Evolutionary conservation across 306 rosid species (phyloP).

Genomic region (Carpinus fangiana): DNA sequence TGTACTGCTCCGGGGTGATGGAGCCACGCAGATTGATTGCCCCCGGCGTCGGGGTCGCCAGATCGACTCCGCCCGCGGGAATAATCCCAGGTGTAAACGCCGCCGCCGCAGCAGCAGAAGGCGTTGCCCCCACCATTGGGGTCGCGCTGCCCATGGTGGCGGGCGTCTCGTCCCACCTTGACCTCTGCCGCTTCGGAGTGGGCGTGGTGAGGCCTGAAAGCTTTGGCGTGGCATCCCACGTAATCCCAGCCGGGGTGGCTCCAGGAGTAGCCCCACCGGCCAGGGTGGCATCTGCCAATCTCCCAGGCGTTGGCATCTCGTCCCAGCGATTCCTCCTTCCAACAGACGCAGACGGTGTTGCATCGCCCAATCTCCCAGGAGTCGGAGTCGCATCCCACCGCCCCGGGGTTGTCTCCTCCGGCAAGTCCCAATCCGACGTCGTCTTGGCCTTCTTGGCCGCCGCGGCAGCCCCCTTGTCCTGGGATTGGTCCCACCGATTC

Average conservation of each 20-base stretch:
- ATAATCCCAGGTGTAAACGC: constrained; percentile 66
- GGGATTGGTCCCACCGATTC: constrained; percentile 73
- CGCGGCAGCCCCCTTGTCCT: constrained; percentile 44
- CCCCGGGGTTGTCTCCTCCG: constrained; percentile 57
- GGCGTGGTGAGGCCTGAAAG: constrained; percentile 72
- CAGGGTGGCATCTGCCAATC: constrained; percentile 68
- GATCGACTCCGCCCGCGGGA: constrained; percentile 67
- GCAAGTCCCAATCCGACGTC: constrained; percentile 71
- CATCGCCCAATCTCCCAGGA: constrained; percentile 61
- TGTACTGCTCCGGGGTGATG: constrained; percentile 71
- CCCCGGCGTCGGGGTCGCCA: constrained; percentile 69
- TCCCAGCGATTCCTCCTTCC: constrained; percentile 82
- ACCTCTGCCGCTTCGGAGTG: constrained; percentile 66
- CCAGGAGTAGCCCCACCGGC: constrained; percentile 70
- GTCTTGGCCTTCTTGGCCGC: constrained; percentile 43
- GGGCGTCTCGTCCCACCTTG: constrained; percentile 84
- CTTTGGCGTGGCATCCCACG: constrained; percentile 81
- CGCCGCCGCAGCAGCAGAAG: constrained; percentile 54
- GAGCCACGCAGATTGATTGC: constrained; percentile 60
- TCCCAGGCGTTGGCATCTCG: constrained; percentile 72
- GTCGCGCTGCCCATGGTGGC: constrained; percentile 73
- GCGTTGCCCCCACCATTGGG: constrained; percentile 65
- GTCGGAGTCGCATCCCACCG: constrained; percentile 72
- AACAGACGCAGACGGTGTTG: constrained; percentile 41
- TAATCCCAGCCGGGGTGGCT: constrained; percentile 77